Percentiles rank a stretch among this genome's conserved stretches.
phyloP scores from a whole-genome alignment of 208 protist species.

The Wallacemonas sp. region DNA sequence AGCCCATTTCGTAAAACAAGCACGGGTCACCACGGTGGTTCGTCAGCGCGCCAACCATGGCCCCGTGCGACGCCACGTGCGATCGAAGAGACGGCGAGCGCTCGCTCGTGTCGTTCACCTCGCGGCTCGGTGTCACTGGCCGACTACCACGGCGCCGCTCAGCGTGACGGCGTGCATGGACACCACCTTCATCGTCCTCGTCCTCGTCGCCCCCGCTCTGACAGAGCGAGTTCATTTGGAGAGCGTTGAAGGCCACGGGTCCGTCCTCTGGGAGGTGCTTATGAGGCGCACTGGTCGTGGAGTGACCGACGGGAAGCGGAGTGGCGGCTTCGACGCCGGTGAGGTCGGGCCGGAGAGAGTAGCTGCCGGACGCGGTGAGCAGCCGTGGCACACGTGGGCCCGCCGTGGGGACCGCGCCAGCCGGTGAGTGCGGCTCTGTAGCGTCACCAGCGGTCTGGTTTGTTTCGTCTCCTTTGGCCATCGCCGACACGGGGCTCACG shows the following conservation, averaged over 20 bases:
- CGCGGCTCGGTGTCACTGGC: too few species aligned
- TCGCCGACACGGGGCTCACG: not conserved
- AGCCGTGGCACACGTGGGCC: not conserved
- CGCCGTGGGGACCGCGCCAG: not conserved
- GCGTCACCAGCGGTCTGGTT: too few species aligned
- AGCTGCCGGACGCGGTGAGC: slow-evolving; percentile 1
- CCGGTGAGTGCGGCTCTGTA: too few species aligned
- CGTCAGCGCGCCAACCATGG: not conserved
- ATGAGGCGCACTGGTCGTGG: not conserved
- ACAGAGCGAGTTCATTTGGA: slow-evolving; percentile 11
- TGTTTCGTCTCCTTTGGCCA: too few species aligned
- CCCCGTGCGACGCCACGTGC: not conserved
- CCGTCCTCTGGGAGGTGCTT: not conserved
- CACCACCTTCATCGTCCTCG: not conserved
- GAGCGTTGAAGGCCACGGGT: slow-evolving; percentile 11
- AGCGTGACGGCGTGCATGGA: too few species aligned
- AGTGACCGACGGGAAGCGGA: not conserved
- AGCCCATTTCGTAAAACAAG: slow-evolving; percentile 8
- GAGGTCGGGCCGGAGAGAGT: slow-evolving; percentile 4
- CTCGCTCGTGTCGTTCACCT: too few species aligned
- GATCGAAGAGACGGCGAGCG: not conserved
- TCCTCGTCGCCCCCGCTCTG: not conserved
- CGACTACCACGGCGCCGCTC: too few species aligned
- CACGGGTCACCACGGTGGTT: not conserved
- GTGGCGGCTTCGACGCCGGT: not conserved